phyloP scores from a whole-genome alignment of 805 yeast species.

The Candida maesae region DNA sequence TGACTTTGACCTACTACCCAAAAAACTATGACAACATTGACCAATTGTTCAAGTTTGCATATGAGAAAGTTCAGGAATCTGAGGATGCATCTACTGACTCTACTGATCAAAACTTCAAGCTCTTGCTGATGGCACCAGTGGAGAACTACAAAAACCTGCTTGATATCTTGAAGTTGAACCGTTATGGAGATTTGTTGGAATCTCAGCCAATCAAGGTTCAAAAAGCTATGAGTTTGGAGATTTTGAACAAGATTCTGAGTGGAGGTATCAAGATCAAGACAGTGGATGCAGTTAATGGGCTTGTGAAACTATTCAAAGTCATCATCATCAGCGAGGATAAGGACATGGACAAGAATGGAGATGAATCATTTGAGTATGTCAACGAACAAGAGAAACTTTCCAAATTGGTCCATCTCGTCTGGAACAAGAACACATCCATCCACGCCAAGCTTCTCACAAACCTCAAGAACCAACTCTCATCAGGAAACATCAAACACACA shows the following conservation, averaged over 20 bases:
- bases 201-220: slow-evolving; percentile 51
- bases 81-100: slow-evolving; percentile 22
- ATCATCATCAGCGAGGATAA: slow-evolving; percentile 40
- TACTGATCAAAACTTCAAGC: slow-evolving; percentile 39
- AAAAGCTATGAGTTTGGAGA: slow-evolving; percentile 53
- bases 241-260: slow-evolving; percentile 53
- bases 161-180: slow-evolving; percentile 37
- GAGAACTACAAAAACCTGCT: slow-evolving; percentile 33
- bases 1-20: slow-evolving; percentile 67
- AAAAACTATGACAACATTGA: slow-evolving; percentile 57
- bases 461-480: slow-evolving; percentile 46
- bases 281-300: slow-evolving; percentile 48
- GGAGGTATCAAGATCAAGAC: slow-evolving; percentile 35
- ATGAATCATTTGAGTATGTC: slow-evolving; percentile 35
- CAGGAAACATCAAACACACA: slow-evolving; percentile 61
- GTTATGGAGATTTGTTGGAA: slow-evolving; percentile 51
- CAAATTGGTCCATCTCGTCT: slow-evolving; percentile 63
- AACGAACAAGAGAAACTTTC: slow-evolving; percentile 59
- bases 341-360: slow-evolving; percentile 19
- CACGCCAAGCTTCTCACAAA: slow-evolving; percentile 43
- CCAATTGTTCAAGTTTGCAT: slow-evolving; percentile 54
- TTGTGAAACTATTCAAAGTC: slow-evolving; percentile 55
- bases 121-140: slow-evolving; percentile 48
- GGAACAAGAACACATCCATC: slow-evolving; percentile 41
- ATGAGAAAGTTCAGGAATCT: slow-evolving; percentile 35